Evolutionary conservation across 2,329 filamentous ascomycete species (phyloP).

Genomic region (Colletotrichum siamense): DNA sequence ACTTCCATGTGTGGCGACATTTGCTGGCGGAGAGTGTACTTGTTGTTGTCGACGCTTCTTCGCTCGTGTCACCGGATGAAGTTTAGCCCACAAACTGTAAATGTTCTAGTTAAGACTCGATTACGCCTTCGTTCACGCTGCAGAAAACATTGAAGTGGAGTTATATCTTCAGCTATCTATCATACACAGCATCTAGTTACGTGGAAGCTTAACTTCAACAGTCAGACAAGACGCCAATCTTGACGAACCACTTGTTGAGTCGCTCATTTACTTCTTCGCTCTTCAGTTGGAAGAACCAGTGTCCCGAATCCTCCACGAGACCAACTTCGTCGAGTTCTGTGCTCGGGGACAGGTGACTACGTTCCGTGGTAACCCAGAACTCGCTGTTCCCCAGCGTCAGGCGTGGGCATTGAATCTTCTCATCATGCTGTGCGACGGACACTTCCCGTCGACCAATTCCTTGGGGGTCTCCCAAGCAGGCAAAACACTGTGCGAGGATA

Average conservation of each 20-base stretch:
- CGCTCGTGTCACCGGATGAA: background rate
- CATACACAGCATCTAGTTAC: background rate
- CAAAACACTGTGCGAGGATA: background rate
- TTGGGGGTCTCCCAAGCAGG: background rate
- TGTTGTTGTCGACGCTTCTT: background rate
- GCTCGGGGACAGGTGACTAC: background rate
- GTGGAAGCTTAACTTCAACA: background rate
- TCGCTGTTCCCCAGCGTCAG: background rate
- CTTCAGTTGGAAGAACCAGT: conserved; percentile 1
- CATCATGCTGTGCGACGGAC: background rate
- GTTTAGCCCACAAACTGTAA: background rate
- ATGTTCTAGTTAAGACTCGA: too few species aligned
- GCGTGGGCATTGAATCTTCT: background rate
- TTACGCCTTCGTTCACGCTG: background rate
- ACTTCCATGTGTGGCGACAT: background rate
- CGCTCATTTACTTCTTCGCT: background rate
- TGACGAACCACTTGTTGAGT: background rate
- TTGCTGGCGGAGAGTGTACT: background rate
- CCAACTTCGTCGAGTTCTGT: background rate
- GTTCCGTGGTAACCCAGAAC: background rate
- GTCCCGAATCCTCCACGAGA: background rate
- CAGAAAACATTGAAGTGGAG: background rate
- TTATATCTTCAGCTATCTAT: background rate
- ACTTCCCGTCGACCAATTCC: background rate
- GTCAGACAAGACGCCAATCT: background rate